Base-by-base conservation (phyloP, 345 rosid genomes). In the Clarkia xantiana region DNA sequence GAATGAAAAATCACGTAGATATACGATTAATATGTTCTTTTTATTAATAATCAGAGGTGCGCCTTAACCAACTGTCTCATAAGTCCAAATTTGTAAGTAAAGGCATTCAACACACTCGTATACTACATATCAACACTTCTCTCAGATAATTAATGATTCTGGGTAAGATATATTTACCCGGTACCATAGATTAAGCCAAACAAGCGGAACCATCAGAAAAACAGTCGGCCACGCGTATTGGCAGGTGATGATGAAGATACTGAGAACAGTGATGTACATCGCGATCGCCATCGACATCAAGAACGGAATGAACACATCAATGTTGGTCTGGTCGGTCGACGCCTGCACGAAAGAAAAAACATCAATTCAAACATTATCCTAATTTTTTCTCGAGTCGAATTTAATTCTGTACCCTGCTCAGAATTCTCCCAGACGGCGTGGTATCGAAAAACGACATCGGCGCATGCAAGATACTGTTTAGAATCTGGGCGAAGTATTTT, bases 381-480 rank as follows among this genome's bases (percentile, higher is more conserved):
- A n/a, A n/a, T n/a, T n/a, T n/a, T n/a, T n/a, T n/a, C n/a, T n/a
- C n/a, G n/a, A n/a, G n/a, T n/a, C n/a, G n/a, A n/a, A n/a, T n/a
- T n/a, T n/a, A n/a, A n/a, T n/a, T 76, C 73, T n/a, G n/a, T 65
- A 90, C 97, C 76, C 97, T 69, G 53, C 96, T 90, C 36, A 90
- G 70, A 45, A 86, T 86, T 69, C 96, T 79, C 66, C 97, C 97
- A 0, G 96, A 90, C 56, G 97, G 94, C 7, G 96, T 90, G 59
- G 97, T 86, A 62, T 90, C 97, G 19, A 90, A 90, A 63, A 90
- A 90, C 1, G 96, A 86, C 85, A 90, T 86, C 15, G 97, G 97
- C 12, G 97, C 96, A 8, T 81, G 96, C 76, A 90, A 61, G 74
- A 86, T 73, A 57, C 97, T 86, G 40, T 55, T 58, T 63, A 90